These are phyloP conservation scores for Piper longum DNA, from an alignment of 164 flowering plant species.

Conservation along the genomic window DNA sequence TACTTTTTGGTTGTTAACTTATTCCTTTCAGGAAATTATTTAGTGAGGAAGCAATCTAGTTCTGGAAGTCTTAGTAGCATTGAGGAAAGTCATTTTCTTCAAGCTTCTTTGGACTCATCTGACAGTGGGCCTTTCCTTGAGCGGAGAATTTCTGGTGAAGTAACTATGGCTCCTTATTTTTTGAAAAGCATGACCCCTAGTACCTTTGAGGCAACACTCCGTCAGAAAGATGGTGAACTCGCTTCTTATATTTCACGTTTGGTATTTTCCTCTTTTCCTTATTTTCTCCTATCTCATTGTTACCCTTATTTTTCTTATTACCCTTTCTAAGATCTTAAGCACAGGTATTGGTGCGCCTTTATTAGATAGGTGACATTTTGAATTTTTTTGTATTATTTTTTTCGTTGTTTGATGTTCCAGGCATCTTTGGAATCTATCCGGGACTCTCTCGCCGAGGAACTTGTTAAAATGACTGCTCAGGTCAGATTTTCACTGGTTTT, in stretches of 20 bases:
- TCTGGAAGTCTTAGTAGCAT: slow-evolving; percentile 82
- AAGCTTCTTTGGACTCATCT: slow-evolving; percentile 84
- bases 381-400: background rate
- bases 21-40: slow-evolving; percentile 29
- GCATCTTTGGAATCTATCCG: slow-evolving; percentile 92
- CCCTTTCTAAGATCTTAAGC: background rate
- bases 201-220: slow-evolving; percentile 79
- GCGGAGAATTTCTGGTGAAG: slow-evolving; percentile 42
- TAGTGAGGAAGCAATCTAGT: slow-evolving; percentile 62
- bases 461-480: slow-evolving; percentile 91
- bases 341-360: background rate
- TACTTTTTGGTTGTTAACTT: background rate
- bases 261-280: slow-evolving; percentile 31
- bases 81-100: slow-evolving; percentile 92
- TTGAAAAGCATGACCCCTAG: slow-evolving; percentile 85
- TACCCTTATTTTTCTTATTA: background rate
- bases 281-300: background rate
- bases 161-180: slow-evolving; percentile 53
- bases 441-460: slow-evolving; percentile 93
- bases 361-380: background rate
- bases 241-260: slow-evolving; percentile 91
- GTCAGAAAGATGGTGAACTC: slow-evolving; percentile 98
- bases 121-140: slow-evolving; percentile 40
- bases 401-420: slow-evolving; percentile 18
- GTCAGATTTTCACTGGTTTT: slow-evolving; percentile 18